Percentiles rank a stretch among this genome's conserved stretches.
Evolutionary conservation across 73 alveolate species (phyloP).

Genomic region (Symbiodinium natans): DNA sequence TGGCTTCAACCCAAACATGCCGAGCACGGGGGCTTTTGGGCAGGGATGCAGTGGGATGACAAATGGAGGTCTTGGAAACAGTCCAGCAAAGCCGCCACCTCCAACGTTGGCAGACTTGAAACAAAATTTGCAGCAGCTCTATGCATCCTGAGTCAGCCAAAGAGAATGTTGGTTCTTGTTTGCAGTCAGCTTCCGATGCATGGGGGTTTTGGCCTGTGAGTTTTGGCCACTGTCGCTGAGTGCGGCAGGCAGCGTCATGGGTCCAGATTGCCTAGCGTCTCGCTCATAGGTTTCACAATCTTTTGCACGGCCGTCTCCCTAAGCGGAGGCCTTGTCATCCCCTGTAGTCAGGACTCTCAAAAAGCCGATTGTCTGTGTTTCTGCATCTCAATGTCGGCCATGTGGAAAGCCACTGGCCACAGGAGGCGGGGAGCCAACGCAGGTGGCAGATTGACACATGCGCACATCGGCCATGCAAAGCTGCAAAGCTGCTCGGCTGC

Average conservation of each 20-base stretch:
- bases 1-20: background rate
- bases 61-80: background rate
- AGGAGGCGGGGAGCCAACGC: too few relatives aligned
- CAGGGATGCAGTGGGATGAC: background rate
- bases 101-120: conserved; percentile 54
- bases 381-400: too few relatives aligned
- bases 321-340: background rate
- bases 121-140: conserved; percentile 51
- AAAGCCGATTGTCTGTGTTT: too few relatives aligned
- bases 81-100: background rate
- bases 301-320: conserved; percentile 14
- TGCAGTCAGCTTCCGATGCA: background rate
- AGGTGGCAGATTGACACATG: too few relatives aligned
- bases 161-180: background rate
- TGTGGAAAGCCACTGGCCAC: too few relatives aligned
- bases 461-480: too few relatives aligned
- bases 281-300: background rate
- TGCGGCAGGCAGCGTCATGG: background rate
- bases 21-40: background rate
- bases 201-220: background rate
- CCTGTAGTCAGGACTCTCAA: background rate
- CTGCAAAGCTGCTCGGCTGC: too few relatives aligned
- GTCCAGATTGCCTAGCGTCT: background rate
- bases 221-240: background rate
- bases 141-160: background rate